Base-by-base conservation (phyloP, 2,329 filamentous ascomycete species). In the Mariannaea elegans region DNA sequence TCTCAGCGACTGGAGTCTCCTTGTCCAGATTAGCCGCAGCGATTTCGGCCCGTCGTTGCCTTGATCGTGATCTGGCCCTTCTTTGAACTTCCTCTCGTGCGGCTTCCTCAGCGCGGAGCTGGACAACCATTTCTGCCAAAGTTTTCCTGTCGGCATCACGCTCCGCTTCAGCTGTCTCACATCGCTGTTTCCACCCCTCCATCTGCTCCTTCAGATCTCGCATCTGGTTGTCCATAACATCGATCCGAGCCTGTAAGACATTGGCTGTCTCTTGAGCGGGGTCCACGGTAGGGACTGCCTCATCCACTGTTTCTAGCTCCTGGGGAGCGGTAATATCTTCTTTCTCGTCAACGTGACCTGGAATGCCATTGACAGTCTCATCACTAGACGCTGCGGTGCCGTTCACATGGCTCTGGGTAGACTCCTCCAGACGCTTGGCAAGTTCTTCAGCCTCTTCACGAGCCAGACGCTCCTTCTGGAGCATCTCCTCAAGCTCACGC, bases 51-150 rank as follows among this genome's bases (percentile, higher is more conserved):
- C 72, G 72, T 60, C 73, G 66, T 48, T 70, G 66, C 47, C 72
- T 69, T 32, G 78, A 78, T 12, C 73, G 68, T n/a, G 78, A 79
- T 19, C 74, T 76, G 2, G 73, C 72, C 47, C 76, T 79, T 62
- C 78, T 74, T 31, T 78, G 77, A 3, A 77, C 77, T n/a, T 76
- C 80, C 29, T 76, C 77, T 65, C 77, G 80, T 63, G 73, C 78
- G 27, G 80, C 82, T 65, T 85, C 86, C 67, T 88, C 87, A 67
- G 93, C 83, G 52, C 93, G 87, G 56, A 97, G 90, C 65, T 90
- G 89, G 68, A 92, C 83, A 12, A 97, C 89, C 92, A 98, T 95
- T 72, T 97, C 92, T 1, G 91, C 89, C 42, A 99, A 78, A 1
- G 90, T 90, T 74, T 90, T 89, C 54, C 90, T 88, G 53, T 89